A percentile compares a stretch with the other conserved stretches of the same genome.
Evolutionary conservation across 2,329 filamentous ascomycete genomes (phyloP).

Genomic region (Diplodia scrobiculata): DNA sequence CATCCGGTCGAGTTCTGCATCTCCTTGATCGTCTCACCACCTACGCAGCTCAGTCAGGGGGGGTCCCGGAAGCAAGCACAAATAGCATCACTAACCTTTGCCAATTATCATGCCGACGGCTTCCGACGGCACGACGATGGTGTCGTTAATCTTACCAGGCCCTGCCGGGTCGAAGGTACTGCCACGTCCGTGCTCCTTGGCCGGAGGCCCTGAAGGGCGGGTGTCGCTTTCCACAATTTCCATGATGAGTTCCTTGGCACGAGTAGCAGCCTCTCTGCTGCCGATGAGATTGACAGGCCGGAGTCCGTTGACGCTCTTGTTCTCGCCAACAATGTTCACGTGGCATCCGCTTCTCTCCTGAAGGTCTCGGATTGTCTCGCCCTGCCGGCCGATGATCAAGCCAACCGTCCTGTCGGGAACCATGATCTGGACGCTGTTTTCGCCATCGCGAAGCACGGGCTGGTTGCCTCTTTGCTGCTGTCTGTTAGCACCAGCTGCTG

Average conservation of each 20-base stretch:
- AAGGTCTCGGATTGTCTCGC: conserved; percentile 88
- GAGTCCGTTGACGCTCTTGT: conserved; percentile 87
- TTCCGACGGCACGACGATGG: conserved; percentile 83
- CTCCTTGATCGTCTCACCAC: conserved; percentile 89
- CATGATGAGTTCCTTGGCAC: conserved; percentile 84
- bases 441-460: conserved; percentile 69
- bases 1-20: conserved; percentile 87
- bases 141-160: conserved; percentile 71
- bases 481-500: conserved; percentile 31
- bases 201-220: conserved; percentile 27
- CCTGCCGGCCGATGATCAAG: conserved; percentile 88
- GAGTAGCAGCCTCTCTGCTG: conserved; percentile 69
- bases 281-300: conserved; percentile 90
- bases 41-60: conserved; percentile 41
- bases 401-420: conserved; percentile 91
- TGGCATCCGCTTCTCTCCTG: conserved; percentile 93
- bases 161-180: conserved; percentile 46
- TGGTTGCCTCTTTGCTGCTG: conserved; percentile 37
- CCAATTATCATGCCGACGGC: conserved; percentile 96
- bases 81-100: conserved; percentile 58
- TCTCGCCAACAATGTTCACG: conserved; percentile 91
- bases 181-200: conserved; percentile 50
- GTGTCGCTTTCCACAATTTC: conserved; percentile 94
- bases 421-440: conserved; percentile 90
- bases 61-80: not conserved